phyloP scores from a whole-genome alignment of 768 basidiomycete genomes.

The Mycena galericulata region DNA sequence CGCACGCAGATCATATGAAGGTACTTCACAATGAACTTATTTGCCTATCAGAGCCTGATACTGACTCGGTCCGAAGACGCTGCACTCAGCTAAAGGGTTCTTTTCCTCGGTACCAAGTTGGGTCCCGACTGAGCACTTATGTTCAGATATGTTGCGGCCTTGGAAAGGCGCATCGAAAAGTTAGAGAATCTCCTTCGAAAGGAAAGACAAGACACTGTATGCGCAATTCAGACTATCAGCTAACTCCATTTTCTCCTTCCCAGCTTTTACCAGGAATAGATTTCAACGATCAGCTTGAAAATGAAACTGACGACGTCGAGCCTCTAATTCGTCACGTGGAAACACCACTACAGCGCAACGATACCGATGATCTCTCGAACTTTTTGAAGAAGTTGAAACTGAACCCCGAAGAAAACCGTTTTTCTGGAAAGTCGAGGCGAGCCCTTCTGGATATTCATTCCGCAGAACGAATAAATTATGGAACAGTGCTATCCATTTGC shows the following conservation, averaged over 20 bases:
- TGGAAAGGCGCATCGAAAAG: conserved; percentile 70
- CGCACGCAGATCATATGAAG: conserved; percentile 76
- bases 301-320: conserved; percentile 44
- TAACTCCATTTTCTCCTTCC: neutral
- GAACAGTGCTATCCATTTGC: conserved; percentile 59
- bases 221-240: neutral
- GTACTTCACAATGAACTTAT: conserved; percentile 46
- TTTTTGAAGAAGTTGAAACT: conserved; percentile 50
- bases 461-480: neutral
- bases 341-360: conserved; percentile 49
- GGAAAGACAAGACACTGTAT: neutral
- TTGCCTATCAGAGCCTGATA: neutral
- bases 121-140: neutral
- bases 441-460: neutral
- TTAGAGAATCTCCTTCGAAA: conserved; percentile 71
- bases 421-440: conserved; percentile 59
- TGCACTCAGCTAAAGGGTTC: conserved; percentile 73
- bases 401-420: conserved; percentile 54
- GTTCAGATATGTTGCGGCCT: conserved; percentile 67
- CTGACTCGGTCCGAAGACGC: conserved; percentile 47
- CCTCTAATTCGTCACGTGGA: conserved; percentile 48
- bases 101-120: neutral
- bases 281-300: conserved; percentile 64
- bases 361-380: conserved; percentile 39
- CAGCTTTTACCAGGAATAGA: conserved; percentile 73